Base-by-base conservation (phyloP, 805 yeast species). In the Zygosaccharomyces pseudorouxii region DNA sequence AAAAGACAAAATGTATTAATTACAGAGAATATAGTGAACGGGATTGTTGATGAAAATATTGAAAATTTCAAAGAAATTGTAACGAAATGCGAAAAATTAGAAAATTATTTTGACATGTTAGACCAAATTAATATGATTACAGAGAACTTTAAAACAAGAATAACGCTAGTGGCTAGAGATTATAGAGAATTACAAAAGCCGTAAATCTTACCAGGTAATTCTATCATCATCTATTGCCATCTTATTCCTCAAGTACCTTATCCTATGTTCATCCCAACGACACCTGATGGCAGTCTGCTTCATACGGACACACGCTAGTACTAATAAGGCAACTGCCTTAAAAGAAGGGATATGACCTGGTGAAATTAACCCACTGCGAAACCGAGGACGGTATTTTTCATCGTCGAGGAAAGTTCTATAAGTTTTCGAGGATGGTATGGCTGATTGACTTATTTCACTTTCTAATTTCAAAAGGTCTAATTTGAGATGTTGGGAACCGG, bases 31-130 rank as follows among this genome's bases (percentile, higher is more conserved):
- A 59, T 65, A 4, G 53, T 64, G 4, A 57, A 49, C 7, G 53
- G 53, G 14, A 62, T 62, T 10, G 62, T 79, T n/a, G 74, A 74
- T 9, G 44, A 59, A 3, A 72, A 77, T 48, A 67, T 81, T 29
- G 56, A 59, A 2, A 60, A 62, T 5, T 68, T 78, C 7, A 75
- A 76, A 37, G 49, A 50, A 3, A 41, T 78, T n/a, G 51, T 79
- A 16, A 55, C 53, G 4, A 62, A 71, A 43, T 80, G 86, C 57
- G 71, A 73, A 28, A 76, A 72, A 2, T 55, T 83, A 23, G 84
- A 82, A 50, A 55, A 63, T 33, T 77, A 78, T 45, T 77, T 79
- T 52, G 66, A 72, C 60, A 80, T 79, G 63, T 59, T 81, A 45
- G 76, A 76, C 41, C 83, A 79, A 52, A 66, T 81, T 42, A 70